Percentiles rank a stretch among this genome's conserved stretches.
Conservation (phyloP, 2,329 filamentous ascomycete genomes). For the Dryadomyces quercivorus region DNA sequence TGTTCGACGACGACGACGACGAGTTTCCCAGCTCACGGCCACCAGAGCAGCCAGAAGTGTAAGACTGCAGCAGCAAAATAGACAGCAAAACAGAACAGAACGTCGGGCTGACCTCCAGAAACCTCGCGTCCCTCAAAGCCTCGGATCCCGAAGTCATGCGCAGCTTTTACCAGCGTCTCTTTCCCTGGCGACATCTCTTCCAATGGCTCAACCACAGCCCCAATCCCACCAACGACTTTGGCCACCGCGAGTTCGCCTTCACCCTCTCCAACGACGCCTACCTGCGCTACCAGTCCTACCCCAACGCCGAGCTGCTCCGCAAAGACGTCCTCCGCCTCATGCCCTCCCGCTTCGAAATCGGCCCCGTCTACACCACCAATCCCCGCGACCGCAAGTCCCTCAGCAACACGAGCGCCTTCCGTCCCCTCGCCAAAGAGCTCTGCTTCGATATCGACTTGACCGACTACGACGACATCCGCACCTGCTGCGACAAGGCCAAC, state of each 20-base stretch:
- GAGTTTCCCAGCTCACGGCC: constrained; percentile 37
- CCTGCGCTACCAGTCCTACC: constrained; percentile 71
- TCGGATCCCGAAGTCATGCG: constrained; percentile 75
- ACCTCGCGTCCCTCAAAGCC: constrained; percentile 25
- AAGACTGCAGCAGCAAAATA: not conserved
- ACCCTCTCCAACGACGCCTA: constrained; percentile 89
- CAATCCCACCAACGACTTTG: constrained; percentile 75
- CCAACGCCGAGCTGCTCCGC: constrained; percentile 51
- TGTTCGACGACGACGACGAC: constrained; percentile 52
- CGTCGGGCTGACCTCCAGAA: not conserved
- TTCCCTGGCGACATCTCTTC: constrained; percentile 88
- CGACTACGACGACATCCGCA: constrained; percentile 94
- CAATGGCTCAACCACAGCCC: constrained; percentile 96
- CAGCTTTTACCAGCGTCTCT: constrained; percentile 89
- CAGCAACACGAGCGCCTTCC: constrained; percentile 69
- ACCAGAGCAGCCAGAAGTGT: constrained; percentile 3
- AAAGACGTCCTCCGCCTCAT: constrained; percentile 84
- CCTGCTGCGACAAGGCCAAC: constrained; percentile 85
- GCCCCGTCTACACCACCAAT: constrained; percentile 90
- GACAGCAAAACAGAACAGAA: too few species aligned
- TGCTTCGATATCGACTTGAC: constrained; percentile 99
- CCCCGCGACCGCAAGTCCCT: constrained; percentile 86
- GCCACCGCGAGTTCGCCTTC: constrained; percentile 89
- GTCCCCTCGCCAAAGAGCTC: constrained; percentile 80
- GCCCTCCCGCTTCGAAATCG: constrained; percentile 93